Conservation (phyloP, 2,329 filamentous ascomycete genomes). For the Fusarium sp. region DNA sequence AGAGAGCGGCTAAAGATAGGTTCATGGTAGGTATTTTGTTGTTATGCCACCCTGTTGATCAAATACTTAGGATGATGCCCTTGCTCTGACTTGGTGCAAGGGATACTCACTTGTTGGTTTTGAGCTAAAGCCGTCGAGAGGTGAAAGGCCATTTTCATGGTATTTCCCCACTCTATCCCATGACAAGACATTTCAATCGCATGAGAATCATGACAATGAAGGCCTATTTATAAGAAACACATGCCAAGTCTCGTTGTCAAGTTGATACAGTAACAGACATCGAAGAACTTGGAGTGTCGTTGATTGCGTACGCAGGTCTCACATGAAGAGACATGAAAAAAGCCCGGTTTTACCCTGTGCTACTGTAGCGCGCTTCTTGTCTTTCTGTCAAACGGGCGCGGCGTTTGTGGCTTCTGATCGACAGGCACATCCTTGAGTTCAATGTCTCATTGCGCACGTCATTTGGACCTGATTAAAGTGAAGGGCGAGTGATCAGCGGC, state of each 20-base stretch:
- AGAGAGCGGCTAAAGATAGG: neutral
- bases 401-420: conserved; percentile 25
- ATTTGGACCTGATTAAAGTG: conserved; percentile 10
- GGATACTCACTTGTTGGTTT: neutral
- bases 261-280: neutral
- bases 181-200: neutral
- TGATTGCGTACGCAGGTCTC: conserved; percentile 36
- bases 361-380: conserved; percentile 9
- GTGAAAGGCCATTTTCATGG: neutral
- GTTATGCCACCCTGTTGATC: conserved; percentile 9
- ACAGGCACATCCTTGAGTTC: conserved; percentile 11
- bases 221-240: neutral
- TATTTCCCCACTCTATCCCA: neutral
- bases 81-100: conserved; percentile 13
- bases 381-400: conserved; percentile 19
- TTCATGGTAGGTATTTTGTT: neutral
- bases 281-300: neutral
- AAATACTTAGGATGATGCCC: neutral
- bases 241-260: neutral
- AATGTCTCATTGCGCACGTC: conserved; percentile 27
- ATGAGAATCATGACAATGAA: neutral
- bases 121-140: neutral
- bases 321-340: conserved; percentile 10
- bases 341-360: conserved; percentile 9
- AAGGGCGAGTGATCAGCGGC: neutral